These are phyloP conservation scores for Pythium utonaiense DNA, from an alignment of 352 stramenopile species.

Conservation along the genomic window DNA sequence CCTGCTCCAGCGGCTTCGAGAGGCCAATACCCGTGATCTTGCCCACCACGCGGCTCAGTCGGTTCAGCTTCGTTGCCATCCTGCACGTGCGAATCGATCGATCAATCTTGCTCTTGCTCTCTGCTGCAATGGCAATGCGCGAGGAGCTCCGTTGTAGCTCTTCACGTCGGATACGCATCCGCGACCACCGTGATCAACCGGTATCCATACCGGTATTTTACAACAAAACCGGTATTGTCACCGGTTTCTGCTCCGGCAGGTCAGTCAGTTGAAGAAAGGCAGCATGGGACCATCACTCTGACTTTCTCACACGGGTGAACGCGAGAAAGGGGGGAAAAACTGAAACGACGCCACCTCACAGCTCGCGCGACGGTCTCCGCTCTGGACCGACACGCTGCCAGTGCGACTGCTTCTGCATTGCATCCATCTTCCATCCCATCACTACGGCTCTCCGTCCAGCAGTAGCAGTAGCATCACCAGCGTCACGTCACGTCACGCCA, in stretches of 20 bases:
- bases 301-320: not conserved
- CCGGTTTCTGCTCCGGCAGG: conserved; percentile 3
- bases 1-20: conserved; percentile 33
- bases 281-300: conserved; percentile 19
- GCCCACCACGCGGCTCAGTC: conserved; percentile 48
- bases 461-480: not conserved
- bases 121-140: not conserved
- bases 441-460: not conserved
- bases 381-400: not conserved
- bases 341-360: conserved; percentile 22
- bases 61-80: conserved; percentile 35
- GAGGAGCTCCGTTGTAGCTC: not conserved
- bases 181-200: conserved; percentile 7
- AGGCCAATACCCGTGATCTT: conserved; percentile 47
- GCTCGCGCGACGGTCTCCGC: no score
- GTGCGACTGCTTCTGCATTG: not conserved
- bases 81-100: not conserved
- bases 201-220: not conserved
- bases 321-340: conserved; percentile 14
- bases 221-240: no score
- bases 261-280: conserved; percentile 15
- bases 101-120: no score
- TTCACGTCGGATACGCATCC: conserved; percentile 1
- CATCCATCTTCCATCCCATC: no score
- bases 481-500: no score